Conservation (phyloP, 495 filamentous ascomycete species). For the Oidiodendron maius region DNA sequence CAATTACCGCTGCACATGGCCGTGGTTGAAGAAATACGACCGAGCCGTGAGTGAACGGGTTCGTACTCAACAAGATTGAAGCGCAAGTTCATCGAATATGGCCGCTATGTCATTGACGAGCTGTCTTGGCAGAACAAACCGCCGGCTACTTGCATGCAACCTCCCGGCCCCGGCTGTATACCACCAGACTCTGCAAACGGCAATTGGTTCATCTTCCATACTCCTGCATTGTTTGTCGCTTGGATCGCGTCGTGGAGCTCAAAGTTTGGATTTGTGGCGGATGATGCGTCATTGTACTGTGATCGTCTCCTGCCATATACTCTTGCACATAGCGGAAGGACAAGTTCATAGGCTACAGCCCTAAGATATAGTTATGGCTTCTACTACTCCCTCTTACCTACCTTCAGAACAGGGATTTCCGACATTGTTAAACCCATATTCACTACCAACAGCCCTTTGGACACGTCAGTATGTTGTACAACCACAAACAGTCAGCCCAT, state of each 20-base stretch:
- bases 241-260: slow-evolving; percentile 7
- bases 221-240: not conserved
- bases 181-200: slow-evolving; percentile 13
- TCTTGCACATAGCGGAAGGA: too few relatives aligned
- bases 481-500: too few relatives aligned
- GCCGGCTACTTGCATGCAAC: slow-evolving; percentile 12
- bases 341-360: too few relatives aligned
- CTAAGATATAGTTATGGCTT: too few relatives aligned
- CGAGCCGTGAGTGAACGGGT: slow-evolving; percentile 19
- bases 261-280: too few relatives aligned
- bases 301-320: too few relatives aligned
- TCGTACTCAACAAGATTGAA: slow-evolving; percentile 10
- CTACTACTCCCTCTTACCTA: too few relatives aligned
- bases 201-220: not conserved
- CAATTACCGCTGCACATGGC: slow-evolving; percentile 11
- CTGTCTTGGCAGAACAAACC: slow-evolving; percentile 18
- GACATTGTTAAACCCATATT: too few relatives aligned
- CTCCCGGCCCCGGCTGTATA: slow-evolving; percentile 11
- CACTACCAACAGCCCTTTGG: too few relatives aligned
- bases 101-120: not conserved
- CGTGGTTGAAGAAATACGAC: not conserved
- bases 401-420: too few relatives aligned
- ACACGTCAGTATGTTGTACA: too few relatives aligned
- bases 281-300: too few relatives aligned
- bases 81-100: not conserved